Conservation (phyloP, 306 rosid genomes). For the Pyrus pyrifolia region DNA sequence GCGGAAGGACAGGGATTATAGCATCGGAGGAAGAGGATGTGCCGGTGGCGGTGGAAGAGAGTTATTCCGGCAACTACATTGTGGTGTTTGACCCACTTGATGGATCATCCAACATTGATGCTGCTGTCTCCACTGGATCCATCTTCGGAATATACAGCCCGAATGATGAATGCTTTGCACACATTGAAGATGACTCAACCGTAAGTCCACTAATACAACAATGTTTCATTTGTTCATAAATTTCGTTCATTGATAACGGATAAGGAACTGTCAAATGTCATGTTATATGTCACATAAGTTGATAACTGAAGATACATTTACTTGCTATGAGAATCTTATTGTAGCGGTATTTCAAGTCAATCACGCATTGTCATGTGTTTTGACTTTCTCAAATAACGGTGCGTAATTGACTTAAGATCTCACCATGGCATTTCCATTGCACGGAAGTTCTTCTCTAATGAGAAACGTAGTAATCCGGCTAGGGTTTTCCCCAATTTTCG, state of each 20-base stretch:
- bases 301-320: background rate
- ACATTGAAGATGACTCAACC: conserved; percentile 52
- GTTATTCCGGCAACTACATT: conserved; percentile 94
- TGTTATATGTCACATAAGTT: background rate
- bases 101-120: conserved; percentile 95
- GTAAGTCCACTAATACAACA: conserved; percentile 30
- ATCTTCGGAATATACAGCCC: conserved; percentile 98
- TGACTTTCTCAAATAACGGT: background rate
- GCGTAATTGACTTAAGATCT: background rate
- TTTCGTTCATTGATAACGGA: background rate
- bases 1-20: conserved; percentile 96
- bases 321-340: background rate
- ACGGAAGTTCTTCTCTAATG: background rate
- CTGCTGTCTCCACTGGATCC: conserved; percentile 96
- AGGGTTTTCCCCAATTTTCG: background rate
- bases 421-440: background rate
- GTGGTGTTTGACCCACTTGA: conserved; percentile 97
- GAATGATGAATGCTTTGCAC: conserved; percentile 80
- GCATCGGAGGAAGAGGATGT: conserved; percentile 99
- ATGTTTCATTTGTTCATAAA: background rate
- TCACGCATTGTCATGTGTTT: background rate
- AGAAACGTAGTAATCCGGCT: background rate
- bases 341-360: background rate
- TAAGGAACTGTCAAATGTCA: background rate
- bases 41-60: conserved; percentile 97